Percentiles rank a stretch among this genome's conserved stretches.
Evolutionary conservation across 768 basidiomycete species (phyloP).

Genomic region (Suillus clintonianus): DNA sequence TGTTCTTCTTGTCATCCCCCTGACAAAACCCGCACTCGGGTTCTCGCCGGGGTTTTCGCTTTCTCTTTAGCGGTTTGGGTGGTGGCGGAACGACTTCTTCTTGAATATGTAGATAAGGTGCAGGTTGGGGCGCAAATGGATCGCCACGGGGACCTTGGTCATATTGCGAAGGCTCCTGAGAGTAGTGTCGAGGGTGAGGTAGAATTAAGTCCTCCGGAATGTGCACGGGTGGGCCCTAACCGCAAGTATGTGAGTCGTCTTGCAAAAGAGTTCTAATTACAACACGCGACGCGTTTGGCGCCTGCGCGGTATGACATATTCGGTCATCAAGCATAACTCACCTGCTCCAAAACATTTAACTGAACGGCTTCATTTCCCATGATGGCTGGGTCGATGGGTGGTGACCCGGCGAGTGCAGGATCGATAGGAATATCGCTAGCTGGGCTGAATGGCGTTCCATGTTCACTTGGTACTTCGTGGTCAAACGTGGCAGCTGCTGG

Average conservation of each 20-base stretch:
- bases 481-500: slow-evolving; percentile 41
- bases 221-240: slow-evolving; percentile 27
- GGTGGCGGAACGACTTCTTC: slow-evolving; percentile 42
- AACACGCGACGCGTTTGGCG: slow-evolving; percentile 74
- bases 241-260: slow-evolving; percentile 16
- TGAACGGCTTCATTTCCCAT: slow-evolving; percentile 29
- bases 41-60: slow-evolving; percentile 52
- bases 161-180: slow-evolving; percentile 50
- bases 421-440: slow-evolving; percentile 78
- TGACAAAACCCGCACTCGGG: slow-evolving; percentile 78
- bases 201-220: slow-evolving; percentile 30
- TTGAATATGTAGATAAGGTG: slow-evolving; percentile 52
- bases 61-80: slow-evolving; percentile 49
- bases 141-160: slow-evolving; percentile 80
- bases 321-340: slow-evolving; percentile 34
- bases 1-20: slow-evolving; percentile 64
- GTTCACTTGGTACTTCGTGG: slow-evolving; percentile 60
- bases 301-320: slow-evolving; percentile 17
- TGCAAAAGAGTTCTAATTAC: slow-evolving; percentile 33
- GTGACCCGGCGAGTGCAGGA: slow-evolving; percentile 59
- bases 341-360: slow-evolving; percentile 29
- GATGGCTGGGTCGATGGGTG: slow-evolving; percentile 56
- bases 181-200: slow-evolving; percentile 19
- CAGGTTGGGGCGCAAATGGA: slow-evolving; percentile 73
- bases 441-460: slow-evolving; percentile 58